Conservation (phyloP, 208 protist species). For the Crithidia acanthocephali region DNA sequence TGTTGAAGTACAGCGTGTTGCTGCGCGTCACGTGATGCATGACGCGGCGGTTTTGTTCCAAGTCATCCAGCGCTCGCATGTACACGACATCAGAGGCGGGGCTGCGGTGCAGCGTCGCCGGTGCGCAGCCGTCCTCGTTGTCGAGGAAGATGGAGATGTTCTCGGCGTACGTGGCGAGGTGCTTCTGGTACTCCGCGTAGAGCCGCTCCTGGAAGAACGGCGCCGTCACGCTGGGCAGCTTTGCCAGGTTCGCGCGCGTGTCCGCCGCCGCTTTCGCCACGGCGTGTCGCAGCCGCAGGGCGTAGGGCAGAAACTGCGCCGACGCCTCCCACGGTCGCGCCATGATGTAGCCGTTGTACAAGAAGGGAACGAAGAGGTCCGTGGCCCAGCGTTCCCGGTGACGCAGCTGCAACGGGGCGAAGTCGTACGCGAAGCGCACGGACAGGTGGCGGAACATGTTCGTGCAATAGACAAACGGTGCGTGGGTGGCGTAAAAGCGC, state of each 20-base stretch:
- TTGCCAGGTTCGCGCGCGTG: background rate
- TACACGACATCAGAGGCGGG: constrained; percentile 23
- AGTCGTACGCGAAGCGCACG: constrained; percentile 33
- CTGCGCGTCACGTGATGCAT: background rate
- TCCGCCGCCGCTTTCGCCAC: background rate
- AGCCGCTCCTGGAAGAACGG: constrained; percentile 5
- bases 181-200: background rate
- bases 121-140: constrained; percentile 54
- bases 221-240: constrained; percentile 3
- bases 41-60: constrained; percentile 8
- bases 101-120: constrained; percentile 26
- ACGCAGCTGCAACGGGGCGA: constrained; percentile 25
- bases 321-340: constrained; percentile 47
- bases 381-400: constrained; percentile 32
- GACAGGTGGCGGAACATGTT: constrained; percentile 51
- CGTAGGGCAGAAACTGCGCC: constrained; percentile 48
- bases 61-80: constrained; percentile 26
- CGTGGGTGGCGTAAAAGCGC: constrained; percentile 50
- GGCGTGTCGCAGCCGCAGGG: constrained; percentile 24
- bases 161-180: constrained; percentile 8
- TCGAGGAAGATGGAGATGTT: constrained; percentile 40
- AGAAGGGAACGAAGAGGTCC: constrained; percentile 49
- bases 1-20: constrained; percentile 34
- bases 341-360: constrained; percentile 56
- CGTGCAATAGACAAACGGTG: constrained; percentile 57